Conservation (phyloP, 2,329 filamentous ascomycete genomes). For the Claviceps sp. region DNA sequence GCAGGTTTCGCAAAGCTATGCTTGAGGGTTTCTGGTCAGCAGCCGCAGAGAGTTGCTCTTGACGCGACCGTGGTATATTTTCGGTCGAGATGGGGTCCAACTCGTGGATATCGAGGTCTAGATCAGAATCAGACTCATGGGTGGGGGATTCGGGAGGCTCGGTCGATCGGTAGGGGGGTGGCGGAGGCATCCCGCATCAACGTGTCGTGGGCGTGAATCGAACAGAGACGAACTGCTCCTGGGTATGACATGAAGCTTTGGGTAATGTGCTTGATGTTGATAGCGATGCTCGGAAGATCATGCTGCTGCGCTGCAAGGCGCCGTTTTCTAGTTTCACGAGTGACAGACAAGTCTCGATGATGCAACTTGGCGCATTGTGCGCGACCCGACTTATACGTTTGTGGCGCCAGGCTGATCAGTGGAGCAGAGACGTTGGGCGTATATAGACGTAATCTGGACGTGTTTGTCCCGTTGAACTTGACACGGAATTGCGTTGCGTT, state of each 20-base stretch:
- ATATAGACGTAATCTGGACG: too few relatives aligned
- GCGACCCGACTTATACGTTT: too few relatives aligned
- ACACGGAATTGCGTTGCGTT: neutral
- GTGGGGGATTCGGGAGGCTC: conserved; percentile 51
- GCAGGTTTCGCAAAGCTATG: conserved; percentile 60
- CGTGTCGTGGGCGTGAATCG: neutral
- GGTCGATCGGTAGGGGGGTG: conserved; percentile 36
- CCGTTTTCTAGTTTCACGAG: neutral
- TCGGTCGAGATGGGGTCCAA: conserved; percentile 50
- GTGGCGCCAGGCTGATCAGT: neutral
- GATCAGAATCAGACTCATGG: conserved; percentile 59
- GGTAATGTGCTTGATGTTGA: conserved; percentile 7
- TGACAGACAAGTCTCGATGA: neutral
- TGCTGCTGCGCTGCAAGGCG: conserved; percentile 9
- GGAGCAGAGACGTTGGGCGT: neutral
- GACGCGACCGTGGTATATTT: conserved; percentile 18
- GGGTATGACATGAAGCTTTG: conserved; percentile 7
- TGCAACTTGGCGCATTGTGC: conserved; percentile 8
- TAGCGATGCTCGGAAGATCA: conserved; percentile 8
- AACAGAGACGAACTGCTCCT: conserved; percentile 5
- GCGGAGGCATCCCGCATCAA: conserved; percentile 41
- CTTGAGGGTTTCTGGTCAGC: conserved; percentile 37
- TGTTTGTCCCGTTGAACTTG: neutral
- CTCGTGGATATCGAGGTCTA: conserved; percentile 67
- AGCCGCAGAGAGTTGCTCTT: conserved; percentile 19